Evolutionary conservation across 352 stramenopile species (phyloP), one percentile per base, ranked within the genome.

Genomic region (Phytopythium delawarense): DNA sequence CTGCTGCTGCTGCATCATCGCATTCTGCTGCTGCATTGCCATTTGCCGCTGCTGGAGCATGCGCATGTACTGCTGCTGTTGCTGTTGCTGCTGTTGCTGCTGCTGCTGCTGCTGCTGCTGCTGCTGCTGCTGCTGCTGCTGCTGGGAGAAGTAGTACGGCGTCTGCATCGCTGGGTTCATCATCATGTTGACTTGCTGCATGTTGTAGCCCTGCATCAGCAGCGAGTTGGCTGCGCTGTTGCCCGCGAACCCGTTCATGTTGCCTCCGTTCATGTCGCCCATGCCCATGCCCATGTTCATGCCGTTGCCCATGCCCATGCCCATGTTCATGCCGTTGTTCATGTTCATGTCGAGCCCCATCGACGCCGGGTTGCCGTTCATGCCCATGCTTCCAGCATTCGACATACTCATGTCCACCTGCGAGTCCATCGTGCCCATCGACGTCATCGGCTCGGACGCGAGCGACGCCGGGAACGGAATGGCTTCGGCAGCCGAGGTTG

Each of bases 381-480:
- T 66, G 46, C 59, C 64, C 39, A 54, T 48, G 37, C 51, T 59
- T 18, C 48, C 48, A 15, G n/a, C 48, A 4, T 23, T 54, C 16
- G 57, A 12, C 55, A 68, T 65, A 18, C 57, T 51, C 51, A 70
- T 75, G 18, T 54, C 70, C 15, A 65, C 57, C 30, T 68, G 75
- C 40, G 75, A 62, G 52, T 72, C 72, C 57, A 78, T 71, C 67
- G 69, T 73, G 11, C 61, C 67, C 64, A 71, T 74, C 18, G 67
- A 66, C 18, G 78, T 68, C 11, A 88, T 66, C 50, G 84, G 53
- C 35, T 94, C 82, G 16, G 74, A 77, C n/a, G 81, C 81, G 6
- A 94, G 63, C 35, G 83, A 81, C 25, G 81, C 81, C 30, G 85
- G 85, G 59, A 94, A 94, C 34, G 85, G 85, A 61, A 94, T 94